Evolutionary conservation across 1,284 basidiomycete species (phyloP).

Genomic region (Sphaerobolus stellatus): DNA sequence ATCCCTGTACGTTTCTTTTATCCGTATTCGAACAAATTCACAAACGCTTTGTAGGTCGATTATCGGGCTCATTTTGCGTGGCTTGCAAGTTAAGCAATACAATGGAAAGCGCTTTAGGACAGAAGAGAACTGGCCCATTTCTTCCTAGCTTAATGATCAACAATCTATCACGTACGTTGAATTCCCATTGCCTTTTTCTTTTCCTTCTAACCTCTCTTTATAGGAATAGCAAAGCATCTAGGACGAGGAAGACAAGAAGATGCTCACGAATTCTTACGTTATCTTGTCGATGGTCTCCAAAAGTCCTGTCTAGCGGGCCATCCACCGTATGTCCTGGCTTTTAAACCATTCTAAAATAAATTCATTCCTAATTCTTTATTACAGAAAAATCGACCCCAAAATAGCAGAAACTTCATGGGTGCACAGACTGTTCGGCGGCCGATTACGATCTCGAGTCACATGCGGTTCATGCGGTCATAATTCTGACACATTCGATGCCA

Average conservation of each 20-base stretch:
- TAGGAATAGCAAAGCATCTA: conserved; percentile 92
- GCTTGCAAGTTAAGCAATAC: conserved; percentile 64
- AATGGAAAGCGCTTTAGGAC: conserved; percentile 48
- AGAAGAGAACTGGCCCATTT: conserved; percentile 43
- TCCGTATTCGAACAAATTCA: neutral
- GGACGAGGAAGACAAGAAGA: conserved; percentile 94
- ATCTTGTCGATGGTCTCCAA: conserved; percentile 90
- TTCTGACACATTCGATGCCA: conserved; percentile 95
- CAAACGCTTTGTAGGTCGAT: conserved; percentile 46
- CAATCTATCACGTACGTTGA: conserved; percentile 64
- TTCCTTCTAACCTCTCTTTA: neutral
- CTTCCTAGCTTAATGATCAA: conserved; percentile 62
- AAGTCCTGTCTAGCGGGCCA: conserved; percentile 76
- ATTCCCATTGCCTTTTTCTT: neutral
- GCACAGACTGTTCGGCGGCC: conserved; percentile 91
- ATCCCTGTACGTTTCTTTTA: conserved; percentile 44
- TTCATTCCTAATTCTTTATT: conserved; percentile 12
- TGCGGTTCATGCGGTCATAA: conserved; percentile 83
- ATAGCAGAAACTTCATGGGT: conserved; percentile 92
- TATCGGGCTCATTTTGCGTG: conserved; percentile 69
- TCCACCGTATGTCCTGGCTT: conserved; percentile 55
- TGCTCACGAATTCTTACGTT: conserved; percentile 96
- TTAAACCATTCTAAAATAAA: conserved; percentile 5
- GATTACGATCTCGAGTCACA: conserved; percentile 89
- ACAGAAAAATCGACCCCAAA: conserved; percentile 75